Conservation (phyloP, 768 basidiomycete species). For the Lentinula lateritia region DNA sequence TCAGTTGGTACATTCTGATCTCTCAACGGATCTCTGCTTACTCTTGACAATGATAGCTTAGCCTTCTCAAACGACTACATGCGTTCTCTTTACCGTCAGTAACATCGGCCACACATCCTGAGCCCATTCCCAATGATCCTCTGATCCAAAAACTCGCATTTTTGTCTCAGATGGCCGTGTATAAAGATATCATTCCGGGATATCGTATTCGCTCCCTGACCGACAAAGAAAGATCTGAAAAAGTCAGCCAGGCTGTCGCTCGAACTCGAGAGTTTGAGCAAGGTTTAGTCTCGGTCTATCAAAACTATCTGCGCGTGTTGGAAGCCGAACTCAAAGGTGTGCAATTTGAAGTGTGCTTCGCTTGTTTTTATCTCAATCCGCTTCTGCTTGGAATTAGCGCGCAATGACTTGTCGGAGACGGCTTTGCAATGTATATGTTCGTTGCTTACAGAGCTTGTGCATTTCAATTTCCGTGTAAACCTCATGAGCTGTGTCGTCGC, state of each 20-base stretch:
- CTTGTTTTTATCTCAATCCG: not conserved
- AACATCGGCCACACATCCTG: conserved; percentile 59
- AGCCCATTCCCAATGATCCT: conserved; percentile 72
- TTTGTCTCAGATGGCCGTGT: conserved; percentile 87
- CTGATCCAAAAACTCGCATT: conserved; percentile 85
- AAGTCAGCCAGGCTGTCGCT: conserved; percentile 90
- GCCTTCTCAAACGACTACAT: conserved; percentile 81
- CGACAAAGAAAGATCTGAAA: conserved; percentile 86
- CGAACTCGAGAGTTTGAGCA: conserved; percentile 94
- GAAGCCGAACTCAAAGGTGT: conserved; percentile 86
- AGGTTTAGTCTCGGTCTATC: conserved; percentile 83
- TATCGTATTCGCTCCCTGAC: conserved; percentile 92
- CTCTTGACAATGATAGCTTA: conserved; percentile 47
- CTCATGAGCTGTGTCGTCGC: conserved; percentile 85
- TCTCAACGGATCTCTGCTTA: not conserved
- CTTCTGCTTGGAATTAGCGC: conserved; percentile 37
- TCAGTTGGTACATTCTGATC: conserved; percentile 50
- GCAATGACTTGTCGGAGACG: conserved; percentile 57
- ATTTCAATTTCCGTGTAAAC: conserved; percentile 96
- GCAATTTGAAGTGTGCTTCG: conserved; percentile 10
- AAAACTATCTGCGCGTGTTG: conserved; percentile 78
- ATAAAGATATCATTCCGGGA: conserved; percentile 93
- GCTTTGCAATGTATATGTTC: conserved; percentile 86
- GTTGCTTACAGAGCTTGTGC: conserved; percentile 74
- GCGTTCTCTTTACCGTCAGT: conserved; percentile 83